Base-by-base conservation (phyloP, 2,329 filamentous ascomycete genomes). In the Amauroascus verrucosus region DNA sequence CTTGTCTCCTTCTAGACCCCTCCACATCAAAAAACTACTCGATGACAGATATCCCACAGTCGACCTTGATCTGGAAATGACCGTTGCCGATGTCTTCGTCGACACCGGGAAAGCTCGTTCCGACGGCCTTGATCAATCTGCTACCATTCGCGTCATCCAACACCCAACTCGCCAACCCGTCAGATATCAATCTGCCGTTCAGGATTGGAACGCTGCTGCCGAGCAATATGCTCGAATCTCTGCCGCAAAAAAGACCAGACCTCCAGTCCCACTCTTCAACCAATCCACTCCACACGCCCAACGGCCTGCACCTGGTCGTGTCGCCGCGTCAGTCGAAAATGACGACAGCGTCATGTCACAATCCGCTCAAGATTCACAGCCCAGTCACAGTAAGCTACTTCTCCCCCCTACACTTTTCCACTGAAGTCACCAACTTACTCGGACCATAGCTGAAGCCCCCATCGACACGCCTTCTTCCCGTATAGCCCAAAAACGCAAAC, bases 51-150 rank as follows among this genome's bases (percentile, higher is more conserved):
- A 68, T 35, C 63, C 64, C 8, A 51, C 59, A 4, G 61, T 65
- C 35, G 62, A 67, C 26, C 63, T 71, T 20, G 63, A 64, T 52
- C 45, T 60, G 18, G 62, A 64, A 9, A 55, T 69, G 57, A 66
- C 66, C 0, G 68, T 69, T 18, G 66, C 66, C 1, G 66, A 70
- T 51, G 66, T 70, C 6, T 71, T 68, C 51, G 64, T 71, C 13
- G 63, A 71, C 50, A 62, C 57, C 37, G 69, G 69, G 1, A 67
- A 66, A 43, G 67, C 64, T 4, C 60, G 54, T 8, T 30, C 60
- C 2, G 68, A 70, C 40, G 65, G 65, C 6, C 58, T 61, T 30
- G 69, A 71, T 56, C 69, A 71, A 58, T 60, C 61, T 9, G 65
- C 59, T 5, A 61, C 59, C 1, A 62, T 70, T 2, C 63, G 66